Percentiles rank a stretch among this genome's conserved stretches.
phyloP scores from a whole-genome alignment of 352 stramenopile genomes.

The Phytophthora citrophthora region DNA sequence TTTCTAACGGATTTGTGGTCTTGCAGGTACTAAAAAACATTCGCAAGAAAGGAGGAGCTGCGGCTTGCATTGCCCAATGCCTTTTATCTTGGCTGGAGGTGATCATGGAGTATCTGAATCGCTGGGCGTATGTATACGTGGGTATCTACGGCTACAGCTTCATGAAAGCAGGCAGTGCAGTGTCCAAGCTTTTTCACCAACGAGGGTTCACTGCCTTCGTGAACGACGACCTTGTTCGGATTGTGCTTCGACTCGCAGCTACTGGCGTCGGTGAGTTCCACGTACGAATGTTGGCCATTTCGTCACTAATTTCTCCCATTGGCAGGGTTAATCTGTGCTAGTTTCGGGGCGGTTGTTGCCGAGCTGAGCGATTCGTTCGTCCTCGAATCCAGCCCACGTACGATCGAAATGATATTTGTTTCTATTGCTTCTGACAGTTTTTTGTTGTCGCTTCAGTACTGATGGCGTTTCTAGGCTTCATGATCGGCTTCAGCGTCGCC shows the following conservation, averaged over 20 bases:
- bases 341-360: constrained; percentile 1
- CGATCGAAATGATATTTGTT: background rate
- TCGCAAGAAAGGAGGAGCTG: constrained; percentile 57
- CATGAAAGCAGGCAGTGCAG: constrained; percentile 86
- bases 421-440: background rate
- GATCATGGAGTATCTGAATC: constrained; percentile 91
- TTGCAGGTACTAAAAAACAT: constrained; percentile 55
- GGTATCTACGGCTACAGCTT: constrained; percentile 93
- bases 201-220: constrained; percentile 94
- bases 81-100: constrained; percentile 72
- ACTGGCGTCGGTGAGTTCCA: constrained; percentile 66
- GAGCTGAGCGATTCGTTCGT: constrained; percentile 7
- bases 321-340: constrained; percentile 1
- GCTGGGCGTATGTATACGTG: constrained; percentile 94
- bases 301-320: background rate
- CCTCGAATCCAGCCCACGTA: constrained; percentile 6
- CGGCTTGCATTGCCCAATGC: constrained; percentile 72
- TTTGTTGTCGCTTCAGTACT: background rate
- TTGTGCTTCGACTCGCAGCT: constrained; percentile 83
- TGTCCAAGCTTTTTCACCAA: constrained; percentile 90
- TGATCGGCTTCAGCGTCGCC: constrained; percentile 51
- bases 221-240: constrained; percentile 93
- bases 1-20: too few species aligned
- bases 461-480: constrained; percentile 2
- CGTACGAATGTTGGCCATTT: background rate